phyloP scores from a whole-genome alignment of 495 filamentous ascomycete genomes.

The Glutinoglossum americanum region DNA sequence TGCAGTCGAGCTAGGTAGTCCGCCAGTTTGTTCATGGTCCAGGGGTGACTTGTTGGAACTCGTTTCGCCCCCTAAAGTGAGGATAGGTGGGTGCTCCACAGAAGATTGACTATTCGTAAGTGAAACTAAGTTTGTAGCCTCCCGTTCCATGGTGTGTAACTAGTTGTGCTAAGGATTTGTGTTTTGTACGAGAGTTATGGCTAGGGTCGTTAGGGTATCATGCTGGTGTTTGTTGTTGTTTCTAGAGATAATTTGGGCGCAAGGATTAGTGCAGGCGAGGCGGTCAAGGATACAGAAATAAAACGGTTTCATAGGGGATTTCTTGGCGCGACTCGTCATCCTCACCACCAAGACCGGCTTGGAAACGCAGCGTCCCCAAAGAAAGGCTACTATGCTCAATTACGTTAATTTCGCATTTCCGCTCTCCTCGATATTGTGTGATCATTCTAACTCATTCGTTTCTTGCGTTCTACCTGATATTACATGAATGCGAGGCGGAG shows the following conservation, averaged over 20 bases:
- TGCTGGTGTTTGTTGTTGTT: background rate
- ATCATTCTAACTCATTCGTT: background rate
- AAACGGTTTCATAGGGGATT: background rate
- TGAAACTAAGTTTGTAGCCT: background rate
- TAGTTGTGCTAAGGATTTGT: background rate
- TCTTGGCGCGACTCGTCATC: background rate
- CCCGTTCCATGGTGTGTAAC: background rate
- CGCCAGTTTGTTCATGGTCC: constrained; percentile 5
- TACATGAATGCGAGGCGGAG: background rate
- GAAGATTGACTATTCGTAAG: background rate
- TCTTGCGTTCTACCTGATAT: background rate
- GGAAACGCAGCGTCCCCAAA: too few species aligned
- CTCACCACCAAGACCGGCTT: too few species aligned
- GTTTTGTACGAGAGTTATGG: background rate
- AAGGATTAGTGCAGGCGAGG: background rate
- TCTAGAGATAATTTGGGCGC: background rate
- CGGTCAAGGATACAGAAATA: background rate
- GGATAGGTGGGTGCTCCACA: background rate
- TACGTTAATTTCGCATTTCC: background rate
- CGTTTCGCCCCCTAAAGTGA: constrained; percentile 9
- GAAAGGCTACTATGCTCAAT: too few species aligned
- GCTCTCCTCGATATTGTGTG: background rate
- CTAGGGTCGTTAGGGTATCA: background rate
- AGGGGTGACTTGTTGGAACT: background rate
- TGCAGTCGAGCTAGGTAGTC: constrained; percentile 10